Base-by-base conservation (phyloP, 192 early-diverging fungal genomes). In the Entomortierella chlamydospora region DNA sequence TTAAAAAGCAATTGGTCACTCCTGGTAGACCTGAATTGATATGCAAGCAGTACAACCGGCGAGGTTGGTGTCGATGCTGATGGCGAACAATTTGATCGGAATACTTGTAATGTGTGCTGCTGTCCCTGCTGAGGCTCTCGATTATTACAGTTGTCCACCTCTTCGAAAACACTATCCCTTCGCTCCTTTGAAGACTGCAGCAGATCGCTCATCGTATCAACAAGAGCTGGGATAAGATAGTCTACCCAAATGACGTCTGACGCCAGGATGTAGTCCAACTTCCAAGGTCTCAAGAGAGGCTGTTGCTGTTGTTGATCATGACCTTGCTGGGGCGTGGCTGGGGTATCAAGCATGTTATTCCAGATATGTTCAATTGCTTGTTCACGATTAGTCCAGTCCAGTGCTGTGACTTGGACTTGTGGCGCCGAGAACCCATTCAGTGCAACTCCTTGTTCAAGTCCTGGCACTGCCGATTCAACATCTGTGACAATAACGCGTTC, bases 201-300 rank as follows among this genome's bases (percentile, higher is more conserved):
- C 37, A 67, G 39, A 13, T 71, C 76, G 26, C 57, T 47, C 47
- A 85, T 69, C 2, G 84, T 83, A n/a, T 82, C 76, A 26, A 83
- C 60, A 9, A 85, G 57, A 2, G 71, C 77, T 30, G 68, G 58
- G 28, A 83, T 70, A 50, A 85, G 57, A 54, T 76, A 81, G 42
- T 85, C 84, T 0, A 85, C 82, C 84, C 84, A 85, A 4, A 85
- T 73, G 33, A 85, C 78, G 53, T 85, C 84, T 10, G 84, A 68
- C 25, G 82, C 84, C 18, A 85, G 37, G 20, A 85, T 81, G 43
- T 81, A 85, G 51, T 85, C 82, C 15, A 80, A 39, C 25, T 26
- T 20, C 34, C 4, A 37, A 7, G 34, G 5, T 37, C 34, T 37
- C 10, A 10, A 37, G 20, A 65, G 41, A 42, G 52, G 11, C 49